Conservation (phyloP, 805 yeast genomes). For the Saccharomycopsis sp. region DNA sequence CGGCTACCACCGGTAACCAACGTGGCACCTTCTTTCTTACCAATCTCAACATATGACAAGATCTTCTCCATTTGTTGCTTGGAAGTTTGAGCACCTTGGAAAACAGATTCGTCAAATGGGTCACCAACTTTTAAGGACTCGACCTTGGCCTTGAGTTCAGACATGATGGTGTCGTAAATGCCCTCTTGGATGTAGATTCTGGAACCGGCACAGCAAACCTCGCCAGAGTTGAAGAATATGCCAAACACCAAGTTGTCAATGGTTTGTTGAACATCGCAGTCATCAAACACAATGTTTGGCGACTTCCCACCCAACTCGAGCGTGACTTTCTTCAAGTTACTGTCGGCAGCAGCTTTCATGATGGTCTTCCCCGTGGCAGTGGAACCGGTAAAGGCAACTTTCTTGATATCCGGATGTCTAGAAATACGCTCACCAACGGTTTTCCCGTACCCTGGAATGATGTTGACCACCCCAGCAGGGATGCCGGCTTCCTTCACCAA, state of each 20-base stretch:
- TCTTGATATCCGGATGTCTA: constrained; percentile 70
- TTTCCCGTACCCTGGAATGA: constrained; percentile 80
- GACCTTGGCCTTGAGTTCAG: constrained; percentile 46
- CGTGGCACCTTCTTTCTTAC: constrained; percentile 77
- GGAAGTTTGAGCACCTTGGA: constrained; percentile 92
- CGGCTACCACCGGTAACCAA: constrained; percentile 64
- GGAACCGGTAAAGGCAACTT: constrained; percentile 93
- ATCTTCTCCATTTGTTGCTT: constrained; percentile 71
- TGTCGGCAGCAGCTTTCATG: constrained; percentile 71
- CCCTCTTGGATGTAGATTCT: constrained; percentile 82
- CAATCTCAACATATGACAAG: constrained; percentile 64
- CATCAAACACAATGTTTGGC: constrained; percentile 81
- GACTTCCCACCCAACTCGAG: constrained; percentile 96
- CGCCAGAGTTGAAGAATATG: constrained; percentile 91
- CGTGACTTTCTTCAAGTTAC: constrained; percentile 82
- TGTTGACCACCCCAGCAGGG: constrained; percentile 86
- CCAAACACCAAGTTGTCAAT: constrained; percentile 70
- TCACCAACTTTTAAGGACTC: constrained; percentile 62
- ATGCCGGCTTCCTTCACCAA: constrained; percentile 74
- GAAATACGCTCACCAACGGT: constrained; percentile 77
- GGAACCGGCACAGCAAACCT: constrained; percentile 92
- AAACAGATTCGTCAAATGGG: constrained; percentile 69
- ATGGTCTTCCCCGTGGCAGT: constrained; percentile 85
- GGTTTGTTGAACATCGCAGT: constrained; percentile 71
- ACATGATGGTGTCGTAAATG: constrained; percentile 68